These are phyloP conservation scores for Sporothrix brasiliensis DNA, from an alignment of 2,329 filamentous ascomycete genomes.

Conservation along the genomic window DNA sequence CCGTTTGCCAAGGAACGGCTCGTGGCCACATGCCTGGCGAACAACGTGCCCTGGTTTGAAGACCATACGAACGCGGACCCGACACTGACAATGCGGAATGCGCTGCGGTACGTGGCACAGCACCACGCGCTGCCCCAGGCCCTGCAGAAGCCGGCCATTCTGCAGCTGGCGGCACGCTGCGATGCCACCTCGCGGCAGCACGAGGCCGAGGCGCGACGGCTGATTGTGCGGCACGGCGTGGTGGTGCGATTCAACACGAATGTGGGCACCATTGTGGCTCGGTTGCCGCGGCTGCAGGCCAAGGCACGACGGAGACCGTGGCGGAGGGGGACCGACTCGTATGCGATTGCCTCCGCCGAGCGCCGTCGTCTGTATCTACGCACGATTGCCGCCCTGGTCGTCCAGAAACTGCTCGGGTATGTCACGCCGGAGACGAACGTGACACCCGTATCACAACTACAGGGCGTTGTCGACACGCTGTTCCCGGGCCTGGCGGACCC, in stretches of 20 bases:
- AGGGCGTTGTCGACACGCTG: conserved; percentile 51
- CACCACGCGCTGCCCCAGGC: conserved; percentile 67
- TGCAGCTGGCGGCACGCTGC: conserved; percentile 61
- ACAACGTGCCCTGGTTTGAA: conserved; percentile 74
- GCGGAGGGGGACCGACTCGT: conserved; percentile 6
- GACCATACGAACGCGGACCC: conserved; percentile 80
- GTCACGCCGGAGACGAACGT: conserved; percentile 54
- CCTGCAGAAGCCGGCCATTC: conserved; percentile 65
- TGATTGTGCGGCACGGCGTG: conserved; percentile 55
- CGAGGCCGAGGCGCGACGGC: conserved; percentile 56
- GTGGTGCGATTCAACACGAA: conserved; percentile 53
- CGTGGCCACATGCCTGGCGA: conserved; percentile 72
- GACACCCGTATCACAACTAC: conserved; percentile 50
- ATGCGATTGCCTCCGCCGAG: conserved; percentile 36
- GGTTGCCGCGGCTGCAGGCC: conserved; percentile 47
- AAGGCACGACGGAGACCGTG: conserved; percentile 3
- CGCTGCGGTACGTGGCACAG: conserved; percentile 67
- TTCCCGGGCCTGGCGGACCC: conserved; percentile 50
- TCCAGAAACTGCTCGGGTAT: conserved; percentile 54
- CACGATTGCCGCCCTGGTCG: conserved; percentile 50
- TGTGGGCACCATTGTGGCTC: conserved; percentile 52
- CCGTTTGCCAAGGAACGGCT: conserved; percentile 71
- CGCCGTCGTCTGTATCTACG: conserved; percentile 46
- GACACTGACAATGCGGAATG: conserved; percentile 78
- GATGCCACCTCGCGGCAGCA: conserved; percentile 49